These are phyloP conservation scores for Vigna angularis DNA, from an alignment of 306 rosid species.

Conservation along the genomic window DNA sequence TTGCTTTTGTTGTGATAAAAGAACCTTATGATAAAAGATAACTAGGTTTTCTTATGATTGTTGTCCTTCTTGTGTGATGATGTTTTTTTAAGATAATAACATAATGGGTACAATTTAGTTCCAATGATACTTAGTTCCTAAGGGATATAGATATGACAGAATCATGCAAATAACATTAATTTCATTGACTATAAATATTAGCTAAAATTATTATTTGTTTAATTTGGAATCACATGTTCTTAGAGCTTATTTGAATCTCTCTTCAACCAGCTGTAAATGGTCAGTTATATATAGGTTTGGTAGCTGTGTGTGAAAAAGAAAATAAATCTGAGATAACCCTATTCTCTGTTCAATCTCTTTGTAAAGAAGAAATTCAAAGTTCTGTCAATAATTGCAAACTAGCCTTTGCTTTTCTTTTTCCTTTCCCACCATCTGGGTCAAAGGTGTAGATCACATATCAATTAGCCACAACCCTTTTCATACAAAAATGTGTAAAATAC, in stretches of 20 bases:
- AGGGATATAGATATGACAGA: background rate
- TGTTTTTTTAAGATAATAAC: conserved; percentile 3
- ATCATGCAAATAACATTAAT: background rate
- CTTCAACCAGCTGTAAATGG: conserved; percentile 39
- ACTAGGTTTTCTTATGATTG: conserved; percentile 17
- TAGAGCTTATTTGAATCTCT: conserved; percentile 33
- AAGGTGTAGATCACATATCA: conserved; percentile 13
- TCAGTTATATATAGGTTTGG: background rate
- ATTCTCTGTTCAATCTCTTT: conserved; percentile 24
- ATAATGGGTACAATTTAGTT: conserved; percentile 2
- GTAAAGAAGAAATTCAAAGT: conserved; percentile 8
- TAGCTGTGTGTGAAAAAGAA: conserved; percentile 24
- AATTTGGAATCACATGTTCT: conserved; percentile 22
- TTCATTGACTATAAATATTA: background rate
- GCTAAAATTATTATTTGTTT: background rate
- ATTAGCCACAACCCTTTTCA: conserved; percentile 21
- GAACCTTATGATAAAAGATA: background rate
- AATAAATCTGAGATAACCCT: conserved; percentile 18
- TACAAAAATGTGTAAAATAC: too few relatives aligned
- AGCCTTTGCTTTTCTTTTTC: background rate
- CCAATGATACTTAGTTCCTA: conserved; percentile 28
- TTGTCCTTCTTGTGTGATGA: conserved; percentile 14
- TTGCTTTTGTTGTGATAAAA: background rate
- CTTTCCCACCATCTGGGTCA: background rate
- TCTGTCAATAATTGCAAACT: conserved; percentile 23